Conservation (phyloP, 2,329 filamentous ascomycete species). For the Colletotrichum sp. region DNA sequence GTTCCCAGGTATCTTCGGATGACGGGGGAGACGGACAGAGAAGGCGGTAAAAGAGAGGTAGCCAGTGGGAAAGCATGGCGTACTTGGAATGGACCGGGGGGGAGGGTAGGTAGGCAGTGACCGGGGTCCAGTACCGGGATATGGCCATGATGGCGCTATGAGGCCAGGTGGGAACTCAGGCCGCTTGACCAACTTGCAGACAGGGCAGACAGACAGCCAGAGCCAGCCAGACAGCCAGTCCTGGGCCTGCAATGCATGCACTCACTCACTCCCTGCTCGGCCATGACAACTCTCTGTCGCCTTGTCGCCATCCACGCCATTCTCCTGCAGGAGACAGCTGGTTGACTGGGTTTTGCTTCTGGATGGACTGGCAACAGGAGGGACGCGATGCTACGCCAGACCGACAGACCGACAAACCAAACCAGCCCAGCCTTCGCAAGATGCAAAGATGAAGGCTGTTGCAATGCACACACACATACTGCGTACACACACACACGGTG, state of each 20-base stretch:
- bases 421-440: neutral
- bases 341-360: neutral
- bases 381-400: slow-evolving; percentile 13
- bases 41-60: neutral
- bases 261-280: neutral
- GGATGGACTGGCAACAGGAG: neutral
- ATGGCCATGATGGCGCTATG: neutral
- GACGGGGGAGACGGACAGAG: neutral
- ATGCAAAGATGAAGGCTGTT: neutral
- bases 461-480: neutral
- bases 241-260: neutral
- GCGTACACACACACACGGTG: neutral
- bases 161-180: neutral
- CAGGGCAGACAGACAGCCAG: neutral
- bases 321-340: neutral
- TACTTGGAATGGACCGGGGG: neutral
- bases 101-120: neutral
- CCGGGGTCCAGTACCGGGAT: neutral
- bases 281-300: neutral
- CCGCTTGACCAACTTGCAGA: slow-evolving; percentile 12
- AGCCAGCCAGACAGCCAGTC: neutral
- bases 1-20: neutral
- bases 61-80: neutral
- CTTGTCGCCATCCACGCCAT: neutral
- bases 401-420: neutral